Conservation (phyloP, 169 alveolate genomes). For the Eimeria tenella region DNA sequence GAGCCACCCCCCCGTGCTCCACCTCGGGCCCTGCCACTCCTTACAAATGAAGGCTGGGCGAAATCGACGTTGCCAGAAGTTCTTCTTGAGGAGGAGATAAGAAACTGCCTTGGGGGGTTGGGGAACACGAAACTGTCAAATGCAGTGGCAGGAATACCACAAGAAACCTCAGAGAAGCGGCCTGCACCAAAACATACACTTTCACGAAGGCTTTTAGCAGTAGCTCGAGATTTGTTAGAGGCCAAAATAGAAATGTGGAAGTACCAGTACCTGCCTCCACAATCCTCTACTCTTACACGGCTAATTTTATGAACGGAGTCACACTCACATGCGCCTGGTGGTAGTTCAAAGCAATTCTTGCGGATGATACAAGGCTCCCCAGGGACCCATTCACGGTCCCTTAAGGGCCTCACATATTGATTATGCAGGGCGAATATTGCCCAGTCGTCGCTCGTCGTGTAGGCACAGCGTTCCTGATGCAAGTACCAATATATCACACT, state of each 20-base stretch:
- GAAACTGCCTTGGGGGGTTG: constrained; percentile 75
- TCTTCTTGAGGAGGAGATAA: constrained; percentile 33
- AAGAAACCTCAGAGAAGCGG: constrained; percentile 44
- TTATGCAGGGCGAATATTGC: constrained; percentile 70
- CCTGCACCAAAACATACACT: not conserved
- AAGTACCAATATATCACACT: not conserved
- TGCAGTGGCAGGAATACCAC: constrained; percentile 74
- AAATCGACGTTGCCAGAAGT: constrained; percentile 12
- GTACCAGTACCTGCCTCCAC: too few species aligned
- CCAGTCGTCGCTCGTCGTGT: constrained; percentile 77
- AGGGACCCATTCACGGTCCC: constrained; percentile 77
- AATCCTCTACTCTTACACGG: too few species aligned
- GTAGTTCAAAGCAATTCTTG: constrained; percentile 72
- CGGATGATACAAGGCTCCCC: constrained; percentile 75
- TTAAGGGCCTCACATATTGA: constrained; percentile 74
- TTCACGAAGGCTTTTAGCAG: too few species aligned
- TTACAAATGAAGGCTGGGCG: not conserved
- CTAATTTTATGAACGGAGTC: not conserved
- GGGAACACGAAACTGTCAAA: constrained; percentile 76
- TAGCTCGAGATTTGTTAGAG: too few species aligned
- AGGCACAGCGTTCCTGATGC: constrained; percentile 78
- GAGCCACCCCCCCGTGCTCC: constrained; percentile 6
- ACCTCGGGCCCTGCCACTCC: constrained; percentile 15
- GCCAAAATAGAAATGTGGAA: too few species aligned
- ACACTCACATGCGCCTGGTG: constrained; percentile 78